phyloP scores from a whole-genome alignment of 169 alveolate genomes.

The Perkinsus chesapeaki region DNA sequence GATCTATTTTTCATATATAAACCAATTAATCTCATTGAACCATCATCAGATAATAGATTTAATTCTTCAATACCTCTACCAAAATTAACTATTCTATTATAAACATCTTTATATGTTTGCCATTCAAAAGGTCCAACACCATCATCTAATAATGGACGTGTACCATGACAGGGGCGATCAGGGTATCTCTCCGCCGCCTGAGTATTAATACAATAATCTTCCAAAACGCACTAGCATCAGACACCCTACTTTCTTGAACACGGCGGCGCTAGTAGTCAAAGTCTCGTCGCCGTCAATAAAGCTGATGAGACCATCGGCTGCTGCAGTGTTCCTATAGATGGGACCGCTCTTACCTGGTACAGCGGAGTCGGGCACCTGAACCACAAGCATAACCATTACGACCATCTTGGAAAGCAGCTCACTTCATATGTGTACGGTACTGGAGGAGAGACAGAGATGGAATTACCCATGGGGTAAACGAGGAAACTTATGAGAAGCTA shows the following conservation, averaged over 20 bases:
- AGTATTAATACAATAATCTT: background rate
- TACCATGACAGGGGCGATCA: constrained; percentile 34
- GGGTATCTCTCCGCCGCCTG: constrained; percentile 21
- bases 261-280: background rate
- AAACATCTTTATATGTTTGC: constrained; percentile 32
- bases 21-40: constrained; percentile 47
- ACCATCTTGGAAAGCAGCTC: no score
- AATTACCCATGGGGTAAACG: no score
- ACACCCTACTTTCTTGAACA: background rate
- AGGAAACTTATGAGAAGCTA: no score
- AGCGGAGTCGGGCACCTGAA: background rate
- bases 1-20: constrained; percentile 64
- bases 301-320: background rate
- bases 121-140: constrained; percentile 33
- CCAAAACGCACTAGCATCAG: background rate
- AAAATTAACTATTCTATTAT: background rate
- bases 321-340: background rate
- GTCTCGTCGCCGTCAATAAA: background rate
- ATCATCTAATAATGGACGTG: constrained; percentile 17
- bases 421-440: no score
- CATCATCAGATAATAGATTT: background rate
- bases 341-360: background rate
- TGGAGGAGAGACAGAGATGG: no score
- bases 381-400: no score
- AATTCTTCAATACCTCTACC: background rate